Evolutionary conservation across 139 green algal genomes (phyloP), one percentile per base, ranked within the genome.

Genomic region (Chlamydomonas sphaeroides): DNA sequence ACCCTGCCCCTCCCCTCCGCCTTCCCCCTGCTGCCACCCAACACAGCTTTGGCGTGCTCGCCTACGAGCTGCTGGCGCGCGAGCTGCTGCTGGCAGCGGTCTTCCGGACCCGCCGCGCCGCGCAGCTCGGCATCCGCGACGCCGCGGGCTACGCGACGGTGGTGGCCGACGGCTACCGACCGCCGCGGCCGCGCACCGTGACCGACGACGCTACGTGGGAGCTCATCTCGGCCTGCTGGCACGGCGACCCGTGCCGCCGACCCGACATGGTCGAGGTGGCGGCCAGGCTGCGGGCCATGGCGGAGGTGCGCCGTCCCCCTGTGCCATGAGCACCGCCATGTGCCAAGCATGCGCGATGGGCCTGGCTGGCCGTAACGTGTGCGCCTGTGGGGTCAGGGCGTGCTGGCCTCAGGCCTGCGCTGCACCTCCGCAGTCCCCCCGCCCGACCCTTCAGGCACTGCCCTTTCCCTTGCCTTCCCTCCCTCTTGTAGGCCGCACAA

Each of bases 211-310:
- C 48, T n/a, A n/a, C n/a, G 35, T 79, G 71, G 71, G 33, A 28
- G 4, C 51, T 79, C 4, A 38, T 79, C 51, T 36, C 15, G 30
- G 33, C 35, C 26, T 79, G 71, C 71, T 79, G 71, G 71, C 30
- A 79, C 33, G n/a, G 53, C 23, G 71, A 79, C 32, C 71, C 71
- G 21, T 3, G 36, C 35, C n/a, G 21, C 25, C 71, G 71, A 6
- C 71, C 71, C 1, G 4, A 15, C 33, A 79, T 79, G 51, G 35
- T 23, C 5, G 51, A 79, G 26, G 71, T 67, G 49, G 71, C 38
- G 35, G 11, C 1, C 21, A 33, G 71, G 33, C 33, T 79, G 23
- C 18, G 2, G 17, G 56, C 56, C 18, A 26, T 61, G 20, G 17
- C 25, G 56, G 56, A 21, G 17, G 56, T 7, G 56, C 18, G n/a